phyloP scores from a whole-genome alignment of 1,284 basidiomycete genomes.

The Jaminaea rosea region DNA sequence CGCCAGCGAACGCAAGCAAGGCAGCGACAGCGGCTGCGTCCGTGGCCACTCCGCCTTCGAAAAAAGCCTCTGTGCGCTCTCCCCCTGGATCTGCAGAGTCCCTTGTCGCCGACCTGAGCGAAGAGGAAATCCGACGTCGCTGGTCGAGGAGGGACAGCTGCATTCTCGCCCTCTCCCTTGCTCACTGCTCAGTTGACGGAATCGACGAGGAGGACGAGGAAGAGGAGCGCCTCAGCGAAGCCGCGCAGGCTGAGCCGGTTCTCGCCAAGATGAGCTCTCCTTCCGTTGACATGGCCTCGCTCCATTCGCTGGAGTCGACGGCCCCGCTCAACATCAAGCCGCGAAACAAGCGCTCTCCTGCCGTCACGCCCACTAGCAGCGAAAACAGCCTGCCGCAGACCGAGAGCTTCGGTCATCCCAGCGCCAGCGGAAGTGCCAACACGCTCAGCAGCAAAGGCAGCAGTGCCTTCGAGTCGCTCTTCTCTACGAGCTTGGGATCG shows the following conservation, averaged over 20 bases:
- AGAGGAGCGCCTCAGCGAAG: neutral
- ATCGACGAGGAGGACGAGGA: neutral
- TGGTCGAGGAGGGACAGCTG: slow-evolving; percentile 1
- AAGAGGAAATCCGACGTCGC: neutral
- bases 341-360: neutral
- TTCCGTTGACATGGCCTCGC: neutral
- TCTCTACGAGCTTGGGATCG: neutral
- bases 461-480: too few species aligned
- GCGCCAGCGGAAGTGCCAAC: neutral
- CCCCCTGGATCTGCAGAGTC: neutral
- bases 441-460: too few species aligned
- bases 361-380: neutral
- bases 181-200: neutral
- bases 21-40: neutral
- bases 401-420: neutral
- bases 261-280: neutral
- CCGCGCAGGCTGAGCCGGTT: neutral
- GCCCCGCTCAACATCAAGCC: neutral
- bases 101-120: neutral
- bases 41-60: neutral
- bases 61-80: neutral
- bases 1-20: too few species aligned
- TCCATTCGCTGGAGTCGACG: neutral
- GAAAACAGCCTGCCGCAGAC: neutral
- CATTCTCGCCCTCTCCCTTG: neutral